phyloP scores from a whole-genome alignment of 495 filamentous ascomycete genomes.

The Annulohypoxylon nitens region DNA sequence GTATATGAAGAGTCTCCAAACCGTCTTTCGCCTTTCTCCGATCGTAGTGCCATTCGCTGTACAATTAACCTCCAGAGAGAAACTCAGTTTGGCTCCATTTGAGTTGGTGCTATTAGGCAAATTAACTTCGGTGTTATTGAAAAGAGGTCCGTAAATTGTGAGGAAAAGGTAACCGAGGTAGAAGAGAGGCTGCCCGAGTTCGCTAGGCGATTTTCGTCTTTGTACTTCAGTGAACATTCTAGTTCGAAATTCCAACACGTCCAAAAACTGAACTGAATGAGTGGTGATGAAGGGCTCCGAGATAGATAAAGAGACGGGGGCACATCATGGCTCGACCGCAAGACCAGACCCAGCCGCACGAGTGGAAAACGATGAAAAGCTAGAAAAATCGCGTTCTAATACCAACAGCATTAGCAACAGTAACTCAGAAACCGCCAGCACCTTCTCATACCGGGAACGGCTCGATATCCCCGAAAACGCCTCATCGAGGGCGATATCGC shows the following conservation, averaged over 20 bases:
- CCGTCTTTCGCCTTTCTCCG: background rate
- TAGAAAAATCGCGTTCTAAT: constrained; percentile 23
- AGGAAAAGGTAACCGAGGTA: background rate
- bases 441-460: background rate
- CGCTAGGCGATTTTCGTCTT: background rate
- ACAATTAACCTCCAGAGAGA: background rate
- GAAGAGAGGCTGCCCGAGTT: background rate
- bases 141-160: background rate
- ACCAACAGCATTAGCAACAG: constrained; percentile 18
- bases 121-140: background rate
- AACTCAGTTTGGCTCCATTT: background rate
- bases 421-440: constrained; percentile 24
- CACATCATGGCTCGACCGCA: background rate
- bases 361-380: background rate
- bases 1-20: background rate
- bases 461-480: background rate
- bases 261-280: background rate
- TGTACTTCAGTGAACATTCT: background rate
- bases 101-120: background rate
- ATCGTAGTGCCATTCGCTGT: background rate
- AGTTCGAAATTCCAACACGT: background rate
- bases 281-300: constrained; percentile 21
- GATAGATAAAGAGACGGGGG: constrained; percentile 25
- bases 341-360: background rate
- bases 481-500: constrained; percentile 20